Conservation (phyloP, 23 red algal genomes). For the Porphyridium purpureum region DNA sequence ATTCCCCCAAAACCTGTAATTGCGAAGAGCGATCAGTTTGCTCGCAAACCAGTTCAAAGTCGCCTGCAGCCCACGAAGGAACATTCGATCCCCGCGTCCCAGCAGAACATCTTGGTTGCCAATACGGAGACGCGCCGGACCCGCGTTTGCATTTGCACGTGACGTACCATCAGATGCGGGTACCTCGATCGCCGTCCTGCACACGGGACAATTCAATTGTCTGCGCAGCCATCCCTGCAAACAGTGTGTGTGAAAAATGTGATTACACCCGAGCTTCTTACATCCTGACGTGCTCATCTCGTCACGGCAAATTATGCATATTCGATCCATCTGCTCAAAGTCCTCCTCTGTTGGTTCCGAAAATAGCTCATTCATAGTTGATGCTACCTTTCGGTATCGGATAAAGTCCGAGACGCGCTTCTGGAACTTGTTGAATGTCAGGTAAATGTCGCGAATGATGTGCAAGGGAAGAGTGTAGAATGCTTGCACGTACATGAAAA, state of each 20-base stretch:
- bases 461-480: conserved; percentile 84
- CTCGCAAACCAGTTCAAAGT: no score
- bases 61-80: no score
- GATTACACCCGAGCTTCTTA: conserved; percentile 82
- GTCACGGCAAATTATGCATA: conserved; percentile 97
- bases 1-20: no score
- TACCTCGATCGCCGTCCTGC: conserved; percentile 60
- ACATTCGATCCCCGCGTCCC: no score
- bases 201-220: conserved; percentile 74
- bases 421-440: conserved; percentile 62
- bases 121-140: no score
- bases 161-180: no score
- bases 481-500: conserved; percentile 82
- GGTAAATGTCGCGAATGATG: conserved; percentile 81
- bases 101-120: no score
- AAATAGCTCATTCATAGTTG: conserved; percentile 77
- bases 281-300: conserved; percentile 54
- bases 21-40: no score
- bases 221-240: conserved; percentile 83
- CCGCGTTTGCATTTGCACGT: no score
- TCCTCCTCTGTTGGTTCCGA: conserved; percentile 71
- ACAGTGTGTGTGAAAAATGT: conserved; percentile 87
- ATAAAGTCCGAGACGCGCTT: conserved; percentile 63
- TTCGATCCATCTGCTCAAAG: conserved; percentile 52
- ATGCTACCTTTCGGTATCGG: conserved; percentile 72